Conservation (phyloP, 1,139 yeast species). For the Saccharomyces uvarum region DNA sequence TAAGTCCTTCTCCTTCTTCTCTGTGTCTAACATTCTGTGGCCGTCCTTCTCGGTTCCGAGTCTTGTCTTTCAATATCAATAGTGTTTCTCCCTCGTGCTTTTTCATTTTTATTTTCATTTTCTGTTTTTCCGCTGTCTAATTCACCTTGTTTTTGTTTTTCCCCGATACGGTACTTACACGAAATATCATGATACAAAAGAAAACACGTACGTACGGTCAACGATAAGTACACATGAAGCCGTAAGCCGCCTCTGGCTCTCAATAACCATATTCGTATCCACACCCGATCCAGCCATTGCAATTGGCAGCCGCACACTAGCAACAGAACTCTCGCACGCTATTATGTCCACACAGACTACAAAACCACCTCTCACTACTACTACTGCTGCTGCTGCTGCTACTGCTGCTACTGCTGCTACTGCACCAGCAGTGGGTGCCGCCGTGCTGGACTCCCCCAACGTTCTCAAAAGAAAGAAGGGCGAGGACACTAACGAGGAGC, state of each 20-base stretch:
- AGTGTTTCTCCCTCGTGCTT: too few relatives aligned
- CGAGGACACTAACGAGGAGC: constrained; percentile 7
- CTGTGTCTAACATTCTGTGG: background rate
- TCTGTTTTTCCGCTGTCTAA: background rate
- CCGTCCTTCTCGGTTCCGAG: background rate
- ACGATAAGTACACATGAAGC: background rate
- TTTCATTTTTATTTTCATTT: too few relatives aligned
- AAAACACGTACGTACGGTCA: background rate
- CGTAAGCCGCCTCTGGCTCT: background rate
- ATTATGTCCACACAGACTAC: background rate
- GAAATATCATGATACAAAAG: background rate
- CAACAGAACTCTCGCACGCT: background rate
- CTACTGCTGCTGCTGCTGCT: too few relatives aligned
- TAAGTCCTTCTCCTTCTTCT: constrained; percentile 11
- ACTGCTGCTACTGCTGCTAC: too few relatives aligned
- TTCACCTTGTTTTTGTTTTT: background rate
- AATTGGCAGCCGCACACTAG: background rate
- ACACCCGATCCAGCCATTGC: background rate
- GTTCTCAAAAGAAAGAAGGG: constrained; percentile 9
- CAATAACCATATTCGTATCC: background rate
- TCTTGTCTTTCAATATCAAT: background rate
- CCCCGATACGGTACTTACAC: constrained; percentile 1
- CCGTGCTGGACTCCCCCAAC: constrained; percentile 1
- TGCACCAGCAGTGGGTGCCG: background rate
- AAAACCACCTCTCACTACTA: background rate